phyloP scores from a whole-genome alignment of 2,329 filamentous ascomycete genomes.

The Ophiocordyceps camponoti-saundersi region DNA sequence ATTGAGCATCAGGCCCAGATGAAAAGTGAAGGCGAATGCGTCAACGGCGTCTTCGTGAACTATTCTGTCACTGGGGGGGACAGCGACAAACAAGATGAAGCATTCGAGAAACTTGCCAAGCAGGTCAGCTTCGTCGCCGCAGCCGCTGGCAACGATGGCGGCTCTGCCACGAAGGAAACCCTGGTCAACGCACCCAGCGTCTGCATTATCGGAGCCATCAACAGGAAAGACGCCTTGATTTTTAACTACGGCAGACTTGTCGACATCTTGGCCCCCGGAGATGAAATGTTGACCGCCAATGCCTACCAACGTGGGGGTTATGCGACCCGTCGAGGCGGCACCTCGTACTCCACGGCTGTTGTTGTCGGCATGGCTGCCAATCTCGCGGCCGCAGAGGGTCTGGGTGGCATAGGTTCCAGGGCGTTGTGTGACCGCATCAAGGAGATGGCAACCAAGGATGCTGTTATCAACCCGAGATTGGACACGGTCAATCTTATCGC shows the following conservation, averaged over 20 bases:
- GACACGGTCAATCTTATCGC: conserved; percentile 31
- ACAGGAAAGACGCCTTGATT: conserved; percentile 15
- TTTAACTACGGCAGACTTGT: conserved; percentile 24
- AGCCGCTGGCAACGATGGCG: conserved; percentile 26
- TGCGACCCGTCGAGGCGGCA: no score
- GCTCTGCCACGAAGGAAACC: conserved; percentile 1
- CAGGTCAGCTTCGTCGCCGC: conserved; percentile 29
- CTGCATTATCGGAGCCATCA: conserved; percentile 5
- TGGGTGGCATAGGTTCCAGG: conserved; percentile 16
- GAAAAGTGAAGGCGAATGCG: conserved; percentile 11
- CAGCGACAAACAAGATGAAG: conserved; percentile 16
- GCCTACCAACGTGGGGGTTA: no score
- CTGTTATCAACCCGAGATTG: conserved; percentile 18
- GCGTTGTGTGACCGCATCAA: conserved; percentile 27
- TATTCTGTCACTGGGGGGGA: conserved; percentile 29
- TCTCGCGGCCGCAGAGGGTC: conserved; percentile 2
- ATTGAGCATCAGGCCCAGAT: conserved; percentile 5
- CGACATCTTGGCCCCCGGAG: no score
- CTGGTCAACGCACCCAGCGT: conserved; percentile 5
- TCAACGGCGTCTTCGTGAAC: conserved; percentile 25
- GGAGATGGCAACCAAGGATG: conserved; percentile 20
- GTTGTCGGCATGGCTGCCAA: conserved; percentile 19
- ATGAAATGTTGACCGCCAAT: no score
- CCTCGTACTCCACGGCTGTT: conserved; percentile 27
- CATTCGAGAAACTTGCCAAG: conserved; percentile 21